Percentiles rank a stretch among this genome's conserved stretches.
Conservation (phyloP, 768 basidiomycete species). For the Mycena filopes region DNA sequence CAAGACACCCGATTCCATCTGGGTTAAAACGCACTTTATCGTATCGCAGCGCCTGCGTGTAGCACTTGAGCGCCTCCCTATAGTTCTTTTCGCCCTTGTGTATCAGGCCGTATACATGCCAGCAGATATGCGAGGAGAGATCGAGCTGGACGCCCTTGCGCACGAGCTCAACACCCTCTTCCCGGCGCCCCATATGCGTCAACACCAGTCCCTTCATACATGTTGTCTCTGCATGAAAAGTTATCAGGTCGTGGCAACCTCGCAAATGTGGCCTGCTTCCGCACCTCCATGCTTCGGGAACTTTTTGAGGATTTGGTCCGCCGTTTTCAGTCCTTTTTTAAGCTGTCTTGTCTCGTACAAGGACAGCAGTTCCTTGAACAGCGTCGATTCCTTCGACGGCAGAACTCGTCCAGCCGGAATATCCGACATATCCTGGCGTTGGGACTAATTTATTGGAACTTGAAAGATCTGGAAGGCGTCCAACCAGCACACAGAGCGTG, state of each 20-base stretch:
- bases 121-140: slow-evolving; percentile 91
- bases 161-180: slow-evolving; percentile 84
- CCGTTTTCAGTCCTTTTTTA: slow-evolving; percentile 89
- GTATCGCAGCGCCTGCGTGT: slow-evolving; percentile 86
- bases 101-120: slow-evolving; percentile 97
- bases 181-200: slow-evolving; percentile 81
- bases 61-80: slow-evolving; percentile 93
- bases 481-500: neutral
- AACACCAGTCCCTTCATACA: slow-evolving; percentile 96
- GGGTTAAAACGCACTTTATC: slow-evolving; percentile 74
- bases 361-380: slow-evolving; percentile 88
- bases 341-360: slow-evolving; percentile 91
- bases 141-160: slow-evolving; percentile 87
- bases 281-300: slow-evolving; percentile 94
- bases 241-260: neutral
- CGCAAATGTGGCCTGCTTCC: slow-evolving; percentile 33
- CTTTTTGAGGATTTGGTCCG: slow-evolving; percentile 95
- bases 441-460: neutral
- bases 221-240: slow-evolving; percentile 75
- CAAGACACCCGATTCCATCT: neutral
- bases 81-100: slow-evolving; percentile 96
- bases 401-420: slow-evolving; percentile 64
- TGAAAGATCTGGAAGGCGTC: neutral
- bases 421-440: slow-evolving; percentile 20
- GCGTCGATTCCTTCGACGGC: slow-evolving; percentile 82